Conservation (phyloP, 176 grass and related monocot genomes). For the Melocanna baccifera region DNA sequence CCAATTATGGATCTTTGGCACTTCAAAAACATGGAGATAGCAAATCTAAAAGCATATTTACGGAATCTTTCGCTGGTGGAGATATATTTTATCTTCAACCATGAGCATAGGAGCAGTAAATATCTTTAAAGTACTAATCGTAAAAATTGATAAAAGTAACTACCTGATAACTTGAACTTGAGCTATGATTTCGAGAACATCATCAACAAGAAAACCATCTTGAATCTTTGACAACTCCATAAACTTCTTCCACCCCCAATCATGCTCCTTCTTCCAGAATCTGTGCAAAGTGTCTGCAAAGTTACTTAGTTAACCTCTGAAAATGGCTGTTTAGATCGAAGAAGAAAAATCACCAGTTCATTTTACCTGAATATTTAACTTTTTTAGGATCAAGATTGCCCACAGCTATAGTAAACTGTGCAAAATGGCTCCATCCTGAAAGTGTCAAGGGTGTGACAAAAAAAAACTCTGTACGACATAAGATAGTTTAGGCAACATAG, state of each 20-base stretch:
- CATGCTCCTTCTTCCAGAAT: conserved; percentile 99
- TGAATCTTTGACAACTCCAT: conserved; percentile 96
- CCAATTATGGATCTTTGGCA: background rate
- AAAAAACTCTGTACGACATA: background rate
- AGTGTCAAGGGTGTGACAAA: conserved; percentile 16
- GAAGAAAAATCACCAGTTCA: conserved; percentile 13
- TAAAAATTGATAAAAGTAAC: conserved; percentile 1
- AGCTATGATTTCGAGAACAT: conserved; percentile 86
- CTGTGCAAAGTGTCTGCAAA: conserved; percentile 87
- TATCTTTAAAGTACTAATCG: background rate
- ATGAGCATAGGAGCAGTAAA: background rate
- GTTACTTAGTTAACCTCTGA: conserved; percentile 42
- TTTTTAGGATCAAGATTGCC: conserved; percentile 97
- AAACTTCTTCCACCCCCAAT: conserved; percentile 24
- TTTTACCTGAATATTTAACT: conserved; percentile 90
- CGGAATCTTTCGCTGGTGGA: background rate
- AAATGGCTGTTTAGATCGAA: conserved; percentile 18
- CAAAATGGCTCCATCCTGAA: conserved; percentile 96
- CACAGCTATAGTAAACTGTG: conserved; percentile 93
- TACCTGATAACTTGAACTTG: conserved; percentile 99
- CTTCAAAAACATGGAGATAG: background rate
- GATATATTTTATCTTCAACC: conserved; percentile 2
- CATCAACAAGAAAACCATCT: conserved; percentile 88
- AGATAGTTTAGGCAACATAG: conserved; percentile 27
- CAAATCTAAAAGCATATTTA: background rate